Conservation (phyloP, 345 rosid genomes). For the Acer saccharum region DNA sequence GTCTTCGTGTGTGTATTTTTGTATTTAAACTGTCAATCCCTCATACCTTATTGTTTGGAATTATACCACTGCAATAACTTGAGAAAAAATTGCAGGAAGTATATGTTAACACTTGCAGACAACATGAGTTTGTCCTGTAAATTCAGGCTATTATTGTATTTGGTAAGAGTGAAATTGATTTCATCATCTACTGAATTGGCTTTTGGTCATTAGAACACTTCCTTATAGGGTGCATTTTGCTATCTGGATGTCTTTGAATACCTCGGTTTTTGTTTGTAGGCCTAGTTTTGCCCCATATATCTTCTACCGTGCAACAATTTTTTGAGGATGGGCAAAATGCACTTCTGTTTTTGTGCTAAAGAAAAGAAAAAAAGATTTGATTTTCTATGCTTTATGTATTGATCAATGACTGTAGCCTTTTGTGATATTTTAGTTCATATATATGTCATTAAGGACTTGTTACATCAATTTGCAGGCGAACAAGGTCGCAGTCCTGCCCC, state of each 20-base stretch:
- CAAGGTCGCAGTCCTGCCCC: conserved; percentile 65
- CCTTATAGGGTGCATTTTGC: not conserved
- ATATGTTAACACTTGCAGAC: not conserved
- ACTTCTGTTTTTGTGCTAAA: too few relatives aligned
- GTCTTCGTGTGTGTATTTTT: too few relatives aligned
- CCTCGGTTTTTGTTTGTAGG: not conserved
- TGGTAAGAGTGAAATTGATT: not conserved
- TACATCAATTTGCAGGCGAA: conserved; percentile 45
- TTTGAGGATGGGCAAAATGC: not conserved
- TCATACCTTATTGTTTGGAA: too few relatives aligned
- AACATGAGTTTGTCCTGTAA: not conserved
- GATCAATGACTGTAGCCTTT: not conserved
- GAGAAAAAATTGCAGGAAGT: not conserved
- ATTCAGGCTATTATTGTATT: not conserved
- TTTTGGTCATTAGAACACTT: not conserved
- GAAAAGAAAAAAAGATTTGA: not conserved
- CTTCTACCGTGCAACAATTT: not conserved
- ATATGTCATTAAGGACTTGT: not conserved
- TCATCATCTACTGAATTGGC: not conserved
- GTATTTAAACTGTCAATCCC: too few relatives aligned
- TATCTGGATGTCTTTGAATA: not conserved
- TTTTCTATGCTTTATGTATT: not conserved
- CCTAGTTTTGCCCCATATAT: not conserved
- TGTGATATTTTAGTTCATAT: not conserved
- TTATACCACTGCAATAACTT: not conserved